Evolutionary conservation across 768 basidiomycete species (phyloP), one percentile per base, ranked within the genome.

Genomic region (Kwoniella bestiolae): DNA sequence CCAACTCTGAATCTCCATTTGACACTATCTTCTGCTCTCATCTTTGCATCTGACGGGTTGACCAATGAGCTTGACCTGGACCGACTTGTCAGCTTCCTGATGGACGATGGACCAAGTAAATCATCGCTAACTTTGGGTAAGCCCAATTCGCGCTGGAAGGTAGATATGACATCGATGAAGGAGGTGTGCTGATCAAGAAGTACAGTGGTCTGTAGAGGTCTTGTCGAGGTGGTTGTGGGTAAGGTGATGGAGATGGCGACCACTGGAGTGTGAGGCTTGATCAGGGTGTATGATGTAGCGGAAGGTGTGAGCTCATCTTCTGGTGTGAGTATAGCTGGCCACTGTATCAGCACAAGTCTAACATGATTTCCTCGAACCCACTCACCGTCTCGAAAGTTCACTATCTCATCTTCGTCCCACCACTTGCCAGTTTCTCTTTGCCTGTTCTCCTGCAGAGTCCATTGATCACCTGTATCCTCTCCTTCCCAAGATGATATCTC

Each of bases 351-450:
- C 18, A 32, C 29, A 2, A 12, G n/a, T 16, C 12, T 23, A 3
- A 14, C 9, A 51, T 8, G 3, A n/a, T 14, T 8, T 21, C 2
- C 8, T 32, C 23, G 31, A 18, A 21, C 47, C n/a, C 26, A 65
- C 71, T 68, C 38, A 71, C 70, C 45, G 51, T 52, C 53, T 28
- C 12, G 14, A 34, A 69, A 71, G 7, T 21, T 29, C 7, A 21
- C 25, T 6, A 71, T 47, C 14, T 71, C 70, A 3, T 60, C 64
- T 26, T 70, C 68, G 16, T 63, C 51, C 72, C 74, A 76, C 68
- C 72, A 70, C 31, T 38, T 60, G 5, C 63, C 64, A 26, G 61
- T 53, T 31, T 64, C 59, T 5, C 16, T 5, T 8, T 46, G 18
- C 45, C 44, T 53, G 25, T 9, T 61, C n/a, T 56, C 56, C 31